Conservation (phyloP, 2,329 filamentous ascomycete species). For the Claviceps africana region DNA sequence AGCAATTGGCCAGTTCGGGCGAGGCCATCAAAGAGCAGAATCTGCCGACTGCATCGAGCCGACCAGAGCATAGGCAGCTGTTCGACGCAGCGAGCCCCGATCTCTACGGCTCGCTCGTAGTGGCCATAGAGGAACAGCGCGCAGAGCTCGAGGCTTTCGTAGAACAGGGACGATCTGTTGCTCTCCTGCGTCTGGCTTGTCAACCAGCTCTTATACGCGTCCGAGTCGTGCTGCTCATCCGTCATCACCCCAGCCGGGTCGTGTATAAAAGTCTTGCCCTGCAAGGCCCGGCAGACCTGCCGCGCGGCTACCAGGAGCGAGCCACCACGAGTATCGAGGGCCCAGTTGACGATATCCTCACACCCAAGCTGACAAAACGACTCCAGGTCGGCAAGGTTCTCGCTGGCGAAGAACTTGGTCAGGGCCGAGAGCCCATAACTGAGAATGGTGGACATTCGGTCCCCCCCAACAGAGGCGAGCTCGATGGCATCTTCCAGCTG, state of each 20-base stretch:
- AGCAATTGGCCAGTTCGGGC: conserved; percentile 39
- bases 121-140: conserved; percentile 50
- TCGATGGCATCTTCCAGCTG: conserved; percentile 54
- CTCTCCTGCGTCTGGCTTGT: conserved; percentile 39
- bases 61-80: conserved; percentile 42
- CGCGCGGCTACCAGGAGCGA: conserved; percentile 51
- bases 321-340: conserved; percentile 56
- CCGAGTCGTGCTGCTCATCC: conserved; percentile 51
- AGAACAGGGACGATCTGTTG: conserved; percentile 51
- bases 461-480: conserved; percentile 50
- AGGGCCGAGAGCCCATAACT: conserved; percentile 54
- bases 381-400: conserved; percentile 56
- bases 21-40: conserved; percentile 47
- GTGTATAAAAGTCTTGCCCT: conserved; percentile 52
- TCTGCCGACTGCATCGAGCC: conserved; percentile 40
- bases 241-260: conserved; percentile 45
- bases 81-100: conserved; percentile 37
- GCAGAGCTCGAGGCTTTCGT: conserved; percentile 53
- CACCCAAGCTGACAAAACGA: conserved; percentile 57
- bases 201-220: conserved; percentile 46
- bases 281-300: conserved; percentile 54
- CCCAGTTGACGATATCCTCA: conserved; percentile 61
- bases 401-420: conserved; percentile 54
- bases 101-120: conserved; percentile 42
- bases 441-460: conserved; percentile 57